These are phyloP conservation scores for Omphalea diandra DNA, from an alignment of 441 rosid genomes.

Conservation along the genomic window DNA sequence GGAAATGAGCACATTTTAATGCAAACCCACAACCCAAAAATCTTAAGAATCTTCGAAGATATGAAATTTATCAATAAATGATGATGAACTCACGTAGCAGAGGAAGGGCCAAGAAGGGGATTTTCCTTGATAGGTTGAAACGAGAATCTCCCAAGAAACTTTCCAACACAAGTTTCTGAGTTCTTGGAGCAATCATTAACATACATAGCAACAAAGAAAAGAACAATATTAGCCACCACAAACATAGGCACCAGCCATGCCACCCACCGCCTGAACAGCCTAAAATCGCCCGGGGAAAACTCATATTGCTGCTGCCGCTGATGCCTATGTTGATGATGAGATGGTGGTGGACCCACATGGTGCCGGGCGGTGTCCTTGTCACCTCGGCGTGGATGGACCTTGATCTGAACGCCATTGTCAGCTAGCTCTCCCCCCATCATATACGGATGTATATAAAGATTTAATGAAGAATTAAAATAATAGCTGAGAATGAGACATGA, in stretches of 20 bases:
- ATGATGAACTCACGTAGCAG: slow-evolving; percentile 61
- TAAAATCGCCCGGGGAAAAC: slow-evolving; percentile 27
- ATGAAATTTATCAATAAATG: neutral
- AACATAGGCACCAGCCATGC: slow-evolving; percentile 79
- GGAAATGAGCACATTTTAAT: too few relatives aligned
- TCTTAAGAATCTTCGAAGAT: neutral
- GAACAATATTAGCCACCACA: slow-evolving; percentile 50
- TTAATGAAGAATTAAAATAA: neutral
- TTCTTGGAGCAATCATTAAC: slow-evolving; percentile 73
- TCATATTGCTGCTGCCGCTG: neutral
- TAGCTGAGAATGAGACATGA: neutral
- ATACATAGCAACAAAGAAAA: slow-evolving; percentile 61
- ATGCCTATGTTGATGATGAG: too few relatives aligned
- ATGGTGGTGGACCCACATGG: slow-evolving; percentile 4
- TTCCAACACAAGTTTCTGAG: slow-evolving; percentile 43
- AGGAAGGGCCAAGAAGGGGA: slow-evolving; percentile 92
- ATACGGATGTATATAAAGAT: too few relatives aligned
- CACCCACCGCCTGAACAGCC: slow-evolving; percentile 57
- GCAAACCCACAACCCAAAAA: too few relatives aligned
- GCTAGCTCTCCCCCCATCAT: slow-evolving; percentile 6
- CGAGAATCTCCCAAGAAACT: slow-evolving; percentile 72
- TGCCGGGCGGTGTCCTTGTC: neutral
- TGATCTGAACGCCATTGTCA: slow-evolving; percentile 12
- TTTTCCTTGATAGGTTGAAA: slow-evolving; percentile 85
- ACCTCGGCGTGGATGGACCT: slow-evolving; percentile 15